Evolutionary conservation across 78 protist species (phyloP).

Genomic region (Dictyostelium intermedium): DNA sequence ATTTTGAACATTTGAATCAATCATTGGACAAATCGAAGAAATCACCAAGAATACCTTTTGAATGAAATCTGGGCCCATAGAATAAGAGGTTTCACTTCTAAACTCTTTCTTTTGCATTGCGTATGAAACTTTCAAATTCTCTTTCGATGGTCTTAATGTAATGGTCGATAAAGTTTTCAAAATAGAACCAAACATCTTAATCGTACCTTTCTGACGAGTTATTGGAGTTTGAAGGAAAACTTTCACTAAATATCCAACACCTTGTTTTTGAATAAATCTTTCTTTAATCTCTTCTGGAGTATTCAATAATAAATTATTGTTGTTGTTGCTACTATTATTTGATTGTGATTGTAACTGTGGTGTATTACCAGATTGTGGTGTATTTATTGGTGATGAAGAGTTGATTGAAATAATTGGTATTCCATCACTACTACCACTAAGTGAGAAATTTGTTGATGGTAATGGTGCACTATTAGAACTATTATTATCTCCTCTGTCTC

Average conservation of each 20-base stretch:
- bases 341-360: not conserved
- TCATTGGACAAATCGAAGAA: not conserved
- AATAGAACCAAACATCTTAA: constrained; percentile 29
- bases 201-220: not conserved
- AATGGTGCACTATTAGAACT: not conserved
- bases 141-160: not conserved
- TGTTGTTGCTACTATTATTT: not conserved
- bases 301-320: not conserved
- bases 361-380: not conserved
- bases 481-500: not conserved
- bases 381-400: not conserved
- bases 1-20: not conserved
- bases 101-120: constrained; percentile 25
- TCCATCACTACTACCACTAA: constrained; percentile 8
- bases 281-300: constrained; percentile 46
- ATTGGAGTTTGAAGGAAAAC: constrained; percentile 7
- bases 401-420: not conserved
- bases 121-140: not conserved
- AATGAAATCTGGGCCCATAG: not conserved
- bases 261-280: constrained; percentile 45
- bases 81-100: not conserved
- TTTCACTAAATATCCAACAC: constrained; percentile 11
- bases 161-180: constrained; percentile 6
- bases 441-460: not conserved
- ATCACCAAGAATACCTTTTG: not conserved